These are phyloP conservation scores for Penicillium macrosclerotiorum DNA, from an alignment of 495 filamentous ascomycete species.

Conservation along the genomic window DNA sequence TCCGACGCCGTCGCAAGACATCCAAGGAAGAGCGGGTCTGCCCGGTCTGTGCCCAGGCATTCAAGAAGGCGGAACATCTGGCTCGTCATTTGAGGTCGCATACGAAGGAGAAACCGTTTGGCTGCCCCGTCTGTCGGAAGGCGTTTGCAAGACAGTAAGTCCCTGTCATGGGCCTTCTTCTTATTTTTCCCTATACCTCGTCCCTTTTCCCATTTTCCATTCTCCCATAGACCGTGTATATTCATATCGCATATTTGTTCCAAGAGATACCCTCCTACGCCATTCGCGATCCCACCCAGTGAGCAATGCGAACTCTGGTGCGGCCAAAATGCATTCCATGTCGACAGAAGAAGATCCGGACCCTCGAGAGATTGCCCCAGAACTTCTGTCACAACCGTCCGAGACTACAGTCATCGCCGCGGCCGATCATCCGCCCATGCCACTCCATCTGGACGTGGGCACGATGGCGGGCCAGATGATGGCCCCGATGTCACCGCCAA, in stretches of 20 bases:
- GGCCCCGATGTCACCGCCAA: constrained; percentile 6
- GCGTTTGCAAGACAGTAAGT: constrained; percentile 27
- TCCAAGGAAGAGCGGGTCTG: constrained; percentile 23
- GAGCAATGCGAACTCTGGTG: not conserved
- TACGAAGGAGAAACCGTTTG: constrained; percentile 35
- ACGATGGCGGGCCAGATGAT: constrained; percentile 3
- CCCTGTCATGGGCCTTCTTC: too few relatives aligned
- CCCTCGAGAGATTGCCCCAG: too few relatives aligned
- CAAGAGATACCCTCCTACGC: constrained; percentile 24
- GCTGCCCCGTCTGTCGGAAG: constrained; percentile 26
- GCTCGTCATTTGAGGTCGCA: constrained; percentile 32
- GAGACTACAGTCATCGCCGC: too few relatives aligned
- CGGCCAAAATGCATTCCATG: not conserved
- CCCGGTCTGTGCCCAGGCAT: constrained; percentile 23
- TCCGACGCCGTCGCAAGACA: constrained; percentile 13
- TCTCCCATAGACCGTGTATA: too few relatives aligned
- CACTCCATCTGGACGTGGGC: not conserved
- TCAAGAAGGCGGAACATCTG: constrained; percentile 32
- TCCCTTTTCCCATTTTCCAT: too few relatives aligned
- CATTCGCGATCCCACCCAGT: constrained; percentile 17
- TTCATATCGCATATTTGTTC: too few relatives aligned
- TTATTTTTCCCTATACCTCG: too few relatives aligned
- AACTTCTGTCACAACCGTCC: not conserved
- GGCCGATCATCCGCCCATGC: not conserved
- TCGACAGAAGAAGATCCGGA: not conserved